Evolutionary conservation across 2,329 filamentous ascomycete genomes (phyloP).

Genomic region (Thelonectria olida): DNA sequence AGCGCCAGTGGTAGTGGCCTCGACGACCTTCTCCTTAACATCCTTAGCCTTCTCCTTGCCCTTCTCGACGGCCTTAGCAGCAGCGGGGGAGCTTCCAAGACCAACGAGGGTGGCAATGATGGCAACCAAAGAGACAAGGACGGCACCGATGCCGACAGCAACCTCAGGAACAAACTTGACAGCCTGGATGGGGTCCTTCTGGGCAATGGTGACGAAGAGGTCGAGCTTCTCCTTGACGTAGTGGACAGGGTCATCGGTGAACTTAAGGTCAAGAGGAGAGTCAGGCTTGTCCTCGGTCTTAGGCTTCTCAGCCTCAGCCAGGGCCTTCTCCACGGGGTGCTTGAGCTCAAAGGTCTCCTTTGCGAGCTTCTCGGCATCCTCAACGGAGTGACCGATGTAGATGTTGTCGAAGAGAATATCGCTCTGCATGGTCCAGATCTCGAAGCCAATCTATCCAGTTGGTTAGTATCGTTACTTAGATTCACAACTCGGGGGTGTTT

Average conservation of each 20-base stretch:
- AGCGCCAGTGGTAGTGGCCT: conserved; percentile 67
- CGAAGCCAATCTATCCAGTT: conserved; percentile 82
- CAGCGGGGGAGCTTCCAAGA: conserved; percentile 71
- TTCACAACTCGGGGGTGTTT: background rate
- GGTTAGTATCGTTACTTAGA: conserved; percentile 28
- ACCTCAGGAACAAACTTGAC: conserved; percentile 92
- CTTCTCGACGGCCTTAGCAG: conserved; percentile 75
- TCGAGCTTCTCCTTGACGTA: conserved; percentile 94
- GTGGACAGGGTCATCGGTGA: conserved; percentile 87
- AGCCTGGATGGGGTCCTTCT: conserved; percentile 84
- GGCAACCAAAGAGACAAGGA: conserved; percentile 75
- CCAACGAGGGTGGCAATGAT: conserved; percentile 74
- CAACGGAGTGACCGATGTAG: conserved; percentile 97
- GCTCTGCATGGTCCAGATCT: conserved; percentile 99
- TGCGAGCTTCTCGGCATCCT: conserved; percentile 89
- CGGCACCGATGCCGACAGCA: conserved; percentile 79
- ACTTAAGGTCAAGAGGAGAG: conserved; percentile 81
- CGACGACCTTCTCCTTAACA: conserved; percentile 72
- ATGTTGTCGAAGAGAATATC: conserved; percentile 99
- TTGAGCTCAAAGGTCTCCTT: conserved; percentile 92
- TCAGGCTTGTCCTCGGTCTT: conserved; percentile 72
- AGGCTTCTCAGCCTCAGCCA: conserved; percentile 82
- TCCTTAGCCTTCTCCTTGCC: conserved; percentile 78
- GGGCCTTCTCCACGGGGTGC: conserved; percentile 80
- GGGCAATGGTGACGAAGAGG: conserved; percentile 85